phyloP scores from a whole-genome alignment of 805 yeast genomes.

The Metschnikowia drakensbergensis region DNA sequence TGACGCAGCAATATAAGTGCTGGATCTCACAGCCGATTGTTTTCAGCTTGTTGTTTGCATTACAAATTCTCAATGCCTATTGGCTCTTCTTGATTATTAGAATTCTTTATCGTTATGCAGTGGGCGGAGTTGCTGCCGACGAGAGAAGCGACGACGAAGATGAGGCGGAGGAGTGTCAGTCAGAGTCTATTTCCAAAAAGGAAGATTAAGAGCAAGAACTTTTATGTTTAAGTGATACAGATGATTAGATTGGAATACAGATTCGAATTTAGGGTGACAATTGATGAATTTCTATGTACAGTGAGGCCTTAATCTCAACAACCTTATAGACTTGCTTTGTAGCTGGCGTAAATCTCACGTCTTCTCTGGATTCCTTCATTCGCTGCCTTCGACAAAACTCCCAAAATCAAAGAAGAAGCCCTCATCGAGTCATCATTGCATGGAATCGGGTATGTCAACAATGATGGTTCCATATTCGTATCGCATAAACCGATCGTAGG shows the following conservation, averaged over 20 bases:
- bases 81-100: conserved; percentile 85
- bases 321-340: conserved; percentile 8
- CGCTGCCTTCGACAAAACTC: conserved; percentile 83
- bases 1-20: conserved; percentile 91
- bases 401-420: conserved; percentile 72
- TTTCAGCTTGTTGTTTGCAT: conserved; percentile 67
- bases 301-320: neutral
- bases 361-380: conserved; percentile 68
- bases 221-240: conserved; percentile 4
- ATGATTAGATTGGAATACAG: neutral
- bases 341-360: conserved; percentile 26
- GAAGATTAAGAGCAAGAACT: conserved; percentile 8
- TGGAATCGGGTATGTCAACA: conserved; percentile 92
- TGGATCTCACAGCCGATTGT: conserved; percentile 93
- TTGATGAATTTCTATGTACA: conserved; percentile 3
- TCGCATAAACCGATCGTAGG: conserved; percentile 95
- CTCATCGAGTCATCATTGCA: conserved; percentile 92
- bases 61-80: conserved; percentile 81
- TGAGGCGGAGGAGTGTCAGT: conserved; percentile 32
- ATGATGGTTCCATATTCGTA: conserved; percentile 86
- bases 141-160: conserved; percentile 87
- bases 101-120: conserved; percentile 63
- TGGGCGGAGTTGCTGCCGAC: conserved; percentile 61
- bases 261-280: neutral
- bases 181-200: conserved; percentile 9